Conservation (phyloP, 768 basidiomycete species). For the Daedaleopsis sinensis region DNA sequence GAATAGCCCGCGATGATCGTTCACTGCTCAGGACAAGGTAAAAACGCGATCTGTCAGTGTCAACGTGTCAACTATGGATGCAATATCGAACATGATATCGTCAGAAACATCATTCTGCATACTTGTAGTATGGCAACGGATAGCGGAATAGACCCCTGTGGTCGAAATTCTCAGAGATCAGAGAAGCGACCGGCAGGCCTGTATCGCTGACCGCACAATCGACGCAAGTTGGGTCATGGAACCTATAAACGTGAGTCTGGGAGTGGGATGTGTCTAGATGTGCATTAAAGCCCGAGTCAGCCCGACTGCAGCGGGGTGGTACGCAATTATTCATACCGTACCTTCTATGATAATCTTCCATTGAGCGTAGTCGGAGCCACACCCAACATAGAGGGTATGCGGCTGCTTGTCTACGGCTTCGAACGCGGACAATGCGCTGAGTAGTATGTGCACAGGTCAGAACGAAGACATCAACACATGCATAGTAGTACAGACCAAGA, state of each 20-base stretch:
- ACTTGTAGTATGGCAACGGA: too few relatives aligned
- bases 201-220: not conserved
- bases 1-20: too few relatives aligned
- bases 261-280: not conserved
- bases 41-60: too few relatives aligned
- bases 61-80: too few relatives aligned
- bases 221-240: not conserved
- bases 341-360: not conserved
- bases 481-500: not conserved
- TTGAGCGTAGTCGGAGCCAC: not conserved
- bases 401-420: not conserved
- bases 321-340: not conserved
- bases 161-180: too few relatives aligned
- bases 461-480: not conserved
- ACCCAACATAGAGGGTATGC: not conserved
- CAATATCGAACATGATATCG: too few relatives aligned
- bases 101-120: too few relatives aligned
- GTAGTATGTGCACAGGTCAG: not conserved
- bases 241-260: not conserved
- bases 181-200: not conserved
- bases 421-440: not conserved
- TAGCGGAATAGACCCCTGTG: too few relatives aligned
- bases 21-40: too few relatives aligned
- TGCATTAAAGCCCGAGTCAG: not conserved
- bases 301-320: not conserved